phyloP scores from a whole-genome alignment of 208 protist genomes.

The Leptomonas pyrrhocoris region DNA sequence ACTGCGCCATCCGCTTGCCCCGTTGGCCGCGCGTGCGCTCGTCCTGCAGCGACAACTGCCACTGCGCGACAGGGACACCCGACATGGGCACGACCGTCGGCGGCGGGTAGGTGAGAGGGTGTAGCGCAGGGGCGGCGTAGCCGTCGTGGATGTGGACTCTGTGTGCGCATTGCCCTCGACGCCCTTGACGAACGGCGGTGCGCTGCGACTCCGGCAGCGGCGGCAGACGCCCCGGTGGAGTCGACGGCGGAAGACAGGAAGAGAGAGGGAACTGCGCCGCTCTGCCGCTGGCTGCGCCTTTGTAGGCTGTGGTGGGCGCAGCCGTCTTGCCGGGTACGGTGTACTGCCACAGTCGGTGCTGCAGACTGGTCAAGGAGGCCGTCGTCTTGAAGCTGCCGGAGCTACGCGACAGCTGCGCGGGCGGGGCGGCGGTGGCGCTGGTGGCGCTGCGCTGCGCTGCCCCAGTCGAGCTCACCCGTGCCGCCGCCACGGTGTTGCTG shows the following conservation, averaged over 20 bases:
- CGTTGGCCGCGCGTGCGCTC: slow-evolving; percentile 19
- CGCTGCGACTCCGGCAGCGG: neutral
- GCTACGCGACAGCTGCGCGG: neutral
- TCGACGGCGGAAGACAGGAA: neutral
- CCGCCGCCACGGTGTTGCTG: neutral
- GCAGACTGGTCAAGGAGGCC: slow-evolving; percentile 10
- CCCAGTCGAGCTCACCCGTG: neutral
- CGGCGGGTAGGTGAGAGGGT: neutral
- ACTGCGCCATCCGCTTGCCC: slow-evolving; percentile 20
- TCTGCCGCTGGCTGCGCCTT: neutral
- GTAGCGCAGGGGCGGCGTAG: neutral
- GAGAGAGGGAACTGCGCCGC: neutral
- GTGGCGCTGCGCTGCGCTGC: neutral
- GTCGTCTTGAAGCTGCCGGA: slow-evolving; percentile 5
- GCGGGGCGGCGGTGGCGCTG: neutral
- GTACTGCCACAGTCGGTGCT: slow-evolving; percentile 21
- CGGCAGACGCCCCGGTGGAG: slow-evolving; percentile 5
- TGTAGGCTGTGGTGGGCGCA: neutral
- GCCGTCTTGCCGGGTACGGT: neutral
- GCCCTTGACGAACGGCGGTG: neutral
- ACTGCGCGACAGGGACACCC: slow-evolving; percentile 16
- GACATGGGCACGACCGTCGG: neutral
- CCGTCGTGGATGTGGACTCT: neutral
- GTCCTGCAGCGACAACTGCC: slow-evolving; percentile 10
- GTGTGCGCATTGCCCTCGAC: neutral